Conservation (phyloP, 768 basidiomycete species). For the Tulasnella sp. region DNA sequence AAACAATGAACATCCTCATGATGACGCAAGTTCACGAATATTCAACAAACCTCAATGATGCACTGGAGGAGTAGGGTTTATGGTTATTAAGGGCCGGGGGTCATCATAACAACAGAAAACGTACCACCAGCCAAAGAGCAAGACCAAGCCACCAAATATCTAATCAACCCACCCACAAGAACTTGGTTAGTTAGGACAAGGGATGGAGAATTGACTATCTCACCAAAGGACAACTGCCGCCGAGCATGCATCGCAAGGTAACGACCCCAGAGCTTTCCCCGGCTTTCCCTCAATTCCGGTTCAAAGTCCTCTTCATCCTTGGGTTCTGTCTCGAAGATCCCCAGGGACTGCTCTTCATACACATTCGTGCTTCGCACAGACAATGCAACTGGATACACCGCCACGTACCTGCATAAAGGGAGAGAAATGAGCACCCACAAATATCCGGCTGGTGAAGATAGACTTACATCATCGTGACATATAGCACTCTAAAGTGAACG, state of each 20-base stretch:
- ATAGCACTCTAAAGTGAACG: slow-evolving; percentile 64
- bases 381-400: slow-evolving; percentile 48
- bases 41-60: slow-evolving; percentile 77
- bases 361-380: slow-evolving; percentile 88
- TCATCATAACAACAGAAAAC: background rate
- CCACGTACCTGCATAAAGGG: slow-evolving; percentile 37
- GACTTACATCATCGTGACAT: slow-evolving; percentile 81
- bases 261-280: slow-evolving; percentile 70
- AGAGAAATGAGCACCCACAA: slow-evolving; percentile 28
- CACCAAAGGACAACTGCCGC: slow-evolving; percentile 89
- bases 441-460: slow-evolving; percentile 57
- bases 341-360: slow-evolving; percentile 88
- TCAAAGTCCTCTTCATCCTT: slow-evolving; percentile 52
- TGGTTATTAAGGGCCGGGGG: background rate
- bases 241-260: slow-evolving; percentile 83
- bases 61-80: slow-evolving; percentile 48
- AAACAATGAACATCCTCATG: no score
- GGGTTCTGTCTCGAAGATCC: slow-evolving; percentile 58
- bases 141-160: slow-evolving; percentile 97
- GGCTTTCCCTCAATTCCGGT: slow-evolving; percentile 51
- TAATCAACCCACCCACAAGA: slow-evolving; percentile 41
- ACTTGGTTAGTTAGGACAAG: background rate
- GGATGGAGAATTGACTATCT: slow-evolving; percentile 36
- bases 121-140: slow-evolving; percentile 72
- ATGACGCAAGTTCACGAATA: slow-evolving; percentile 5